Evolutionary conservation across 345 rosid genomes (phyloP).

Genomic region (Reutealis trisperma): DNA sequence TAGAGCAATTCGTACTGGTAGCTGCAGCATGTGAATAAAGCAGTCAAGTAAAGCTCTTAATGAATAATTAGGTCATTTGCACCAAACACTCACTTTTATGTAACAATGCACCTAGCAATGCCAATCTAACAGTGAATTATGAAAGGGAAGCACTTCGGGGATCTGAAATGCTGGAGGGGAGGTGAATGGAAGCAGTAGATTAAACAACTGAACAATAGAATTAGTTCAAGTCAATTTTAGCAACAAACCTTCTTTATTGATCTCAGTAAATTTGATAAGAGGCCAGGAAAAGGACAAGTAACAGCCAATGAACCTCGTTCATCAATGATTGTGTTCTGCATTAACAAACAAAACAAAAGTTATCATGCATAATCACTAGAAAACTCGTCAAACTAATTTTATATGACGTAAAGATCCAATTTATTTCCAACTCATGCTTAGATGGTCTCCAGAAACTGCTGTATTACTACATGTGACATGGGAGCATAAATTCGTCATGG

Average conservation of each 20-base stretch:
- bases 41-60: constrained; percentile 12
- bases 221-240: constrained; percentile 12
- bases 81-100: neutral
- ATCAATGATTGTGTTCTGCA: constrained; percentile 77
- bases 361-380: neutral
- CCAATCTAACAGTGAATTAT: neutral
- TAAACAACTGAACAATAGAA: constrained; percentile 10
- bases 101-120: constrained; percentile 6
- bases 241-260: constrained; percentile 61
- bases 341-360: constrained; percentile 9
- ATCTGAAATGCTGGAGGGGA: neutral
- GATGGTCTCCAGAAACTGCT: neutral
- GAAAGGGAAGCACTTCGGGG: constrained; percentile 1
- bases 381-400: constrained; percentile 4
- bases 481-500: neutral
- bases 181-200: neutral
- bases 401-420: neutral
- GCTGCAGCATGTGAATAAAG: constrained; percentile 45
- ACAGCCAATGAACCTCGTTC: constrained; percentile 80
- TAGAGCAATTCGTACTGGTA: constrained; percentile 73
- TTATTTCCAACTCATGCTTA: neutral
- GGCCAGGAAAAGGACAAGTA: constrained; percentile 68
- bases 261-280: constrained; percentile 55
- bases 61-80: neutral
- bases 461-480: neutral